A percentile compares a stretch with the other conserved stretches of the same genome.
Evolutionary conservation across 73 alveolate species (phyloP).

Genomic region (Paramecium pentaurelia): DNA sequence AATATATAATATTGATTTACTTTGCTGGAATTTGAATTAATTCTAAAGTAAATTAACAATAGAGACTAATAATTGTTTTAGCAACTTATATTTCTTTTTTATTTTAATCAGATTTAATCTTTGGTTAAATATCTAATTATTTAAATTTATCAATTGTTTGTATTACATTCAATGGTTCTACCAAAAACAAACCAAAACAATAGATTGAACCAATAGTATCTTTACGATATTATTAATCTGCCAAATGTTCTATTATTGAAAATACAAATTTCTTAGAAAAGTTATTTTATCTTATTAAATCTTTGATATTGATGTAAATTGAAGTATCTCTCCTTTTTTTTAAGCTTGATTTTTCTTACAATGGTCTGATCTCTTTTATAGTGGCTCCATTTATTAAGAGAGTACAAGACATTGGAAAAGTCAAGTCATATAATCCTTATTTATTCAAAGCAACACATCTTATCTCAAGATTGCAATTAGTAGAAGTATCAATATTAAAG

Average conservation of each 20-base stretch:
- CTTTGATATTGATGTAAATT: not conserved
- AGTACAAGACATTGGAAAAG: slow-evolving; percentile 11
- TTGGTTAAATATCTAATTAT: not conserved
- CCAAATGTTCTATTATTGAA: not conserved
- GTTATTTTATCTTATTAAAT: not conserved
- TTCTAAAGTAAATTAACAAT: not conserved
- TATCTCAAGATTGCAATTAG: not conserved
- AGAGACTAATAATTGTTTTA: not conserved
- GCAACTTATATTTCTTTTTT: not conserved
- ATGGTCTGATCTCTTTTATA: not conserved
- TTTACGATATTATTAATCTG: not conserved
- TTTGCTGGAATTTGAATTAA: slow-evolving; percentile 15
- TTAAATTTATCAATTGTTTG: not conserved
- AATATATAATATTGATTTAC: not conserved
- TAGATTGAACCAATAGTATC: not conserved
- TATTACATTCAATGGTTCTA: not conserved
- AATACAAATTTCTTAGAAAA: not conserved
- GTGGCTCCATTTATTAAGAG: not conserved
- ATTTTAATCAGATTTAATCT: not conserved
- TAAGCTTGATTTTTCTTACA: slow-evolving; percentile 13
- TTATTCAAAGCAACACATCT: slow-evolving; percentile 12
- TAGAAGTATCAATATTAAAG: not conserved
- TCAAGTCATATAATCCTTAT: not conserved
- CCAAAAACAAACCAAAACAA: not conserved
- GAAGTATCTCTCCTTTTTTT: slow-evolving; percentile 13